These are phyloP conservation scores for Amaranthus cruentus DNA, from an alignment of 148 eudicot species.

Conservation along the genomic window DNA sequence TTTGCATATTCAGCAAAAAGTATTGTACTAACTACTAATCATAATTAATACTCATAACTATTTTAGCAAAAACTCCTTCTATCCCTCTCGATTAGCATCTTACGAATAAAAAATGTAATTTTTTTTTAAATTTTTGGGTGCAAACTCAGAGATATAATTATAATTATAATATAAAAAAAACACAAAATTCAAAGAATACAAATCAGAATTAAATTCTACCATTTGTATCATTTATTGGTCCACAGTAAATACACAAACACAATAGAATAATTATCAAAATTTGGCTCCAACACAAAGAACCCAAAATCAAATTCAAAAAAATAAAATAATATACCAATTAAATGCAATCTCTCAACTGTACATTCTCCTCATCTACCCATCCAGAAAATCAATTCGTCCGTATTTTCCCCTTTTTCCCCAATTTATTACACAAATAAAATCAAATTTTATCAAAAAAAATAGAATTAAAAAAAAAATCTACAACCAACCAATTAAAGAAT, in stretches of 20 bases:
- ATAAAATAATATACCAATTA: constrained; percentile 5
- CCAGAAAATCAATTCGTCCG: constrained; percentile 17
- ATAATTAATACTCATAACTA: no score
- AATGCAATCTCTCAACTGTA: constrained; percentile 29
- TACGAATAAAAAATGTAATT: no score
- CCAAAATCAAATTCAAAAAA: constrained; percentile 10
- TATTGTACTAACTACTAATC: no score
- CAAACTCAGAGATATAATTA: no score
- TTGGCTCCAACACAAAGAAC: constrained; percentile 25
- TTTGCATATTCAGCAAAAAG: no score
- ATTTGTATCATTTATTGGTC: background rate
- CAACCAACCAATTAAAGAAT: constrained; percentile 28
- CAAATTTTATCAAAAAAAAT: background rate
- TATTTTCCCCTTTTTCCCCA: background rate
- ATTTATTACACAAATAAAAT: background rate
- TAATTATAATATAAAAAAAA: no score
- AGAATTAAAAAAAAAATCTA: constrained; percentile 9
- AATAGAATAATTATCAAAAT: constrained; percentile 13
- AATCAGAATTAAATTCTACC: background rate
- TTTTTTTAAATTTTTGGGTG: no score
- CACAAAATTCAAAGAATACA: background rate
- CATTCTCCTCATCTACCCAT: constrained; percentile 20
- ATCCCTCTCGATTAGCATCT: no score
- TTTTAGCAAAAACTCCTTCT: no score
- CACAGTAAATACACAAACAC: constrained; percentile 18